These are phyloP conservation scores for Rauvolfia tetraphylla DNA, from an alignment of 257 asterid genomes.

Conservation along the genomic window DNA sequence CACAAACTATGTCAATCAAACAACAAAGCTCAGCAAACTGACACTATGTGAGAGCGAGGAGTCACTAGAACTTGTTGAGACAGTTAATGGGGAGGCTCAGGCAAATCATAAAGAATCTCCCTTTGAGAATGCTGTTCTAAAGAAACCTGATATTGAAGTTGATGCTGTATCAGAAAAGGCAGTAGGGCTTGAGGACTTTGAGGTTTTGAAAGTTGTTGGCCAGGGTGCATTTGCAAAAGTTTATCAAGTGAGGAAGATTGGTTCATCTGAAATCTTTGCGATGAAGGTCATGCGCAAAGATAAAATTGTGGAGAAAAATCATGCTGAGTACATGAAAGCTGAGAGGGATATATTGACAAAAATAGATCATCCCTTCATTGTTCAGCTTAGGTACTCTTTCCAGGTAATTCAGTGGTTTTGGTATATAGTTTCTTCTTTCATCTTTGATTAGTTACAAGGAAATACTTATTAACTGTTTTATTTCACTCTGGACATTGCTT, in stretches of 20 bases:
- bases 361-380: slow-evolving; percentile 67
- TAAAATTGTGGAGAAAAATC: slow-evolving; percentile 71
- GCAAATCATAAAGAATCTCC: slow-evolving; percentile 24
- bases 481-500: background rate
- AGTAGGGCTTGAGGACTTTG: slow-evolving; percentile 67
- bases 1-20: slow-evolving; percentile 36
- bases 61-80: slow-evolving; percentile 29
- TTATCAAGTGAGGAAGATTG: slow-evolving; percentile 65
- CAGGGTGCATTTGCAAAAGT: slow-evolving; percentile 87
- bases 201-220: slow-evolving; percentile 68
- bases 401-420: slow-evolving; percentile 41
- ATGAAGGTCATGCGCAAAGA: slow-evolving; percentile 87
- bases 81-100: slow-evolving; percentile 24
- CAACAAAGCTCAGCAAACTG: slow-evolving; percentile 38
- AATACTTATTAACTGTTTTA: background rate
- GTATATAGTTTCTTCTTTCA: background rate
- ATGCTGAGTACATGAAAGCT: slow-evolving; percentile 62
- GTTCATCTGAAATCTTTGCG: slow-evolving; percentile 63
- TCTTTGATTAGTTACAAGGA: background rate
- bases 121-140: slow-evolving; percentile 16
- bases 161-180: slow-evolving; percentile 25
- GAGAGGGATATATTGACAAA: slow-evolving; percentile 77
- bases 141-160: slow-evolving; percentile 18
- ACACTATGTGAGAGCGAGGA: slow-evolving; percentile 40
- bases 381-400: slow-evolving; percentile 72